Evolutionary conservation across 208 protist genomes (phyloP).

Genomic region (Borovskyia barvae): DNA sequence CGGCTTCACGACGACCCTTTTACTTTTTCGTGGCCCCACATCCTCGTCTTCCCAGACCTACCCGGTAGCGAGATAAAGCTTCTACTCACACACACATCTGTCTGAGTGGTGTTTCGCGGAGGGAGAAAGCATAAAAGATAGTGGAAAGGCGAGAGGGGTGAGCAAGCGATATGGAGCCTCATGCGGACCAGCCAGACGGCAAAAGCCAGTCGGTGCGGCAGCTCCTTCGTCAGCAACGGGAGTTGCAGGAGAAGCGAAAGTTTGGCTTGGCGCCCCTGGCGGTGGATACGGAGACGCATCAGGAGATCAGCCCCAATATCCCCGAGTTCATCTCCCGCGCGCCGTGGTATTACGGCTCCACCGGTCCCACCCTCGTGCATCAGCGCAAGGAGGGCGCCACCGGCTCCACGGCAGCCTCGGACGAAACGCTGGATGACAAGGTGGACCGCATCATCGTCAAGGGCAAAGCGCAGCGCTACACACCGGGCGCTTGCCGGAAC

Average conservation of each 20-base stretch:
- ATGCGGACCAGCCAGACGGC: background rate
- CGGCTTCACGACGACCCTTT: background rate
- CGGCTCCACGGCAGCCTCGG: background rate
- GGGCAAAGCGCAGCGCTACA: constrained; percentile 82
- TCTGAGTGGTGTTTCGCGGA: background rate
- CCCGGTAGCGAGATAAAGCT: too few relatives aligned
- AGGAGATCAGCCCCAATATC: constrained; percentile 98
- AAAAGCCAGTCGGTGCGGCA: constrained; percentile 52
- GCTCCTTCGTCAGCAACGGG: constrained; percentile 67
- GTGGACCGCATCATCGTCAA: constrained; percentile 35
- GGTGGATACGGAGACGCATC: constrained; percentile 70
- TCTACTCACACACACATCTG: too few relatives aligned
- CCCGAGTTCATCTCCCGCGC: constrained; percentile 97
- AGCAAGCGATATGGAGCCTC: constrained; percentile 4
- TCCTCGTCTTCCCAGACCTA: too few relatives aligned
- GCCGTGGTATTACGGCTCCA: constrained; percentile 94
- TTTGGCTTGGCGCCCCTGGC: constrained; percentile 82
- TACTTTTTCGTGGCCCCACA: too few relatives aligned
- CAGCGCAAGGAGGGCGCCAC: constrained; percentile 55
- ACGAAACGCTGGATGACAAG: constrained; percentile 40
- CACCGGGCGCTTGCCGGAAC: constrained; percentile 98
- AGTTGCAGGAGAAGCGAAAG: constrained; percentile 87
- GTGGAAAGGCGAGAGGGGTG: background rate
- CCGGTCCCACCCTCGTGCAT: constrained; percentile 88
- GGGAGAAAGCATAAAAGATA: background rate